Evolutionary conservation across 768 basidiomycete species (phyloP), one percentile per base, ranked within the genome.

Genomic region (Tulasnella sp.): DNA sequence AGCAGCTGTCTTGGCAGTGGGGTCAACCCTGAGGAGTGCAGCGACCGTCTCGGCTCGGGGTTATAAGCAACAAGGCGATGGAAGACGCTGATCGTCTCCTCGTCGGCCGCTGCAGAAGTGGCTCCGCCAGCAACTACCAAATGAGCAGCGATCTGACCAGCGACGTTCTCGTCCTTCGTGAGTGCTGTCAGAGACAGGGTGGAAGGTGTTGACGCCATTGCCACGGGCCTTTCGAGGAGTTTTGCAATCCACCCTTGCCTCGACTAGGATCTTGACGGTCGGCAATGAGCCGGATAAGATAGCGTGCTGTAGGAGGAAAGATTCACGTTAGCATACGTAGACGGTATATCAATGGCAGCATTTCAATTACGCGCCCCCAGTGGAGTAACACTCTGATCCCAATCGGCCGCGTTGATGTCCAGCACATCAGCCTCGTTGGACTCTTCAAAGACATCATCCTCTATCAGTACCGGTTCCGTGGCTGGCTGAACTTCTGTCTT

Each of bases 301-400:
- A n/a, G 62, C 51, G 34, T 61, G 45, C 57, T 59, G 15, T 17
- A 55, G 27, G 2, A 29, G 1, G 45, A 38, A n/a, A 10, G 1
- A 15, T 5, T 25, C 12, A 15, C 8, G 19, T 10, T 31, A 27
- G 24, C 27, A 8, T 3, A 1, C 8, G 34, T 21, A 4, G 27
- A 19, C 29, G n/a, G n/a, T 17, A 27, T 1, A 19, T 25, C 34
- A 4, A 42, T 66, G 45, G 78, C n/a, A n/a, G n/a, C n/a, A 38
- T 38, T 15, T 7, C 34, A 38, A 38, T 73, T 2, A 76, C 81
- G 63, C 78, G 79, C 25, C 25, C 70, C 70, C 25, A 83, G 71
- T 1, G 82, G 74, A 1, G 77, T 74, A 61, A 80, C 76, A 3
- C 73, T 73, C 56, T 77, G 74, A 65, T 83, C 82, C 82, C 81